Base-by-base conservation (phyloP, 352 stramenopile genomes). In the Phytophthora pseudosyringae region DNA sequence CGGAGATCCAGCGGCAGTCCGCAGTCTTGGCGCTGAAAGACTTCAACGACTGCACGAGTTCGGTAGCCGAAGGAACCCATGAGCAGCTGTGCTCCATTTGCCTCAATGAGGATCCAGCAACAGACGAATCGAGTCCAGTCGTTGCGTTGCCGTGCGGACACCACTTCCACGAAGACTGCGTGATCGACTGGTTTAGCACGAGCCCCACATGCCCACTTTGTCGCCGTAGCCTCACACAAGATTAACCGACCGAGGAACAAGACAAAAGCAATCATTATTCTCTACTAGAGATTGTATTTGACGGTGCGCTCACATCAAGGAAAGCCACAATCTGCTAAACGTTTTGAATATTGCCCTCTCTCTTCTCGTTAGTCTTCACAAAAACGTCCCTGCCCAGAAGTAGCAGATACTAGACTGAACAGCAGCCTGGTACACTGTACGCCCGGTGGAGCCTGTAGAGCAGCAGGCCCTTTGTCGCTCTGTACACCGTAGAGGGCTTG, bases 151-250 rank as follows among this genome's bases (percentile, higher is more conserved):
- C 80, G 10, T 91, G 82, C 36, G 36, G 41, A 16, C 82, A 91
- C 58, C 69, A 78, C 28, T 91, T 88, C 51, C 82, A 91, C 55
- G 80, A 91, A 71, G 75, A 88, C 73, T 91, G 82, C 50, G 75
- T 89, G 28, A 80, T 89, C 38, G 74, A 86, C 50, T 89, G 82
- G 82, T 85, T 88, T 46, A 81, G 77, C n/a, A 74, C 77, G 2
- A 88, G 73, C 45, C 73, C 65, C 38, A 83, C 80, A 21, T 91
- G 82, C 40, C 82, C 82, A 4, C 64, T 89, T 32, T 91, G 82
- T 33, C 81, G 81, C 16, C 44, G 58, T 16, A 68, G 45, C 39
- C 51, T 12, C 32, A 58, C 43, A 39, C 5, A 41, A 36, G n/a
- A 58, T 45, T 43, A 36, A 36, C 26, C n/a, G 25, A 16, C n/a